Percentiles rank a stretch among this genome's conserved stretches.
Conservation (phyloP, 345 rosid genomes). For the Dimocarpus longan region DNA sequence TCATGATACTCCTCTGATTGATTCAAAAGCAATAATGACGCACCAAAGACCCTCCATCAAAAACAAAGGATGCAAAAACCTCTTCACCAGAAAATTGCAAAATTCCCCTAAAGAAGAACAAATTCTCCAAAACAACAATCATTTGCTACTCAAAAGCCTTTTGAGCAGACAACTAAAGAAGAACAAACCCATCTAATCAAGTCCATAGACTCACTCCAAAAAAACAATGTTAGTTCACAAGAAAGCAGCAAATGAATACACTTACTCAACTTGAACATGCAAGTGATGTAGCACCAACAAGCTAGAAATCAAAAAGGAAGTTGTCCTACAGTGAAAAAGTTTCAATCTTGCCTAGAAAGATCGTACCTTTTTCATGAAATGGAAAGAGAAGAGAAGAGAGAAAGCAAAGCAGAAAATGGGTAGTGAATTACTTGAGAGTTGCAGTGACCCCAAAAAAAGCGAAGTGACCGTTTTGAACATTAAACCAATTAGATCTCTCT, state of each 20-base stretch:
- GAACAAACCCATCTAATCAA: slow-evolving; percentile 25
- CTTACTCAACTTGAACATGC: slow-evolving; percentile 5
- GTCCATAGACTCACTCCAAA: slow-evolving; percentile 15
- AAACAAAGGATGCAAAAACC: not conserved
- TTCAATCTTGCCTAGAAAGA: slow-evolving; percentile 21
- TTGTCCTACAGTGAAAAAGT: slow-evolving; percentile 17
- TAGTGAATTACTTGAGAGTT: slow-evolving; percentile 27
- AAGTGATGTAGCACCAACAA: not conserved
- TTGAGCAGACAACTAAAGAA: slow-evolving; percentile 10
- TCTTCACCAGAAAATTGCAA: slow-evolving; percentile 20
- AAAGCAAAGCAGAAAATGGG: not conserved
- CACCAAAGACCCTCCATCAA: slow-evolving; percentile 24
- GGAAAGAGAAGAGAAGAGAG: slow-evolving; percentile 21
- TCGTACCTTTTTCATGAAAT: slow-evolving; percentile 11
- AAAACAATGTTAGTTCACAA: slow-evolving; percentile 9
- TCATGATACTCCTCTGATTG: slow-evolving; percentile 12
- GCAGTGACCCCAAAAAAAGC: slow-evolving; percentile 23
- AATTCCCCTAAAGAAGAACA: slow-evolving; percentile 15
- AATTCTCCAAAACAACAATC: slow-evolving; percentile 22
- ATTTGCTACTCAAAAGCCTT: slow-evolving; percentile 17
- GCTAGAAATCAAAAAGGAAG: slow-evolving; percentile 3
- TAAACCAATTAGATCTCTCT: slow-evolving; percentile 20
- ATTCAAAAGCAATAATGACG: slow-evolving; percentile 21
- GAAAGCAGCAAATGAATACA: slow-evolving; percentile 13
- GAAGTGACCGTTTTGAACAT: slow-evolving; percentile 24